Evolutionary conservation across 805 yeast species (phyloP).

Genomic region (Schwanniomyces occidentalis): DNA sequence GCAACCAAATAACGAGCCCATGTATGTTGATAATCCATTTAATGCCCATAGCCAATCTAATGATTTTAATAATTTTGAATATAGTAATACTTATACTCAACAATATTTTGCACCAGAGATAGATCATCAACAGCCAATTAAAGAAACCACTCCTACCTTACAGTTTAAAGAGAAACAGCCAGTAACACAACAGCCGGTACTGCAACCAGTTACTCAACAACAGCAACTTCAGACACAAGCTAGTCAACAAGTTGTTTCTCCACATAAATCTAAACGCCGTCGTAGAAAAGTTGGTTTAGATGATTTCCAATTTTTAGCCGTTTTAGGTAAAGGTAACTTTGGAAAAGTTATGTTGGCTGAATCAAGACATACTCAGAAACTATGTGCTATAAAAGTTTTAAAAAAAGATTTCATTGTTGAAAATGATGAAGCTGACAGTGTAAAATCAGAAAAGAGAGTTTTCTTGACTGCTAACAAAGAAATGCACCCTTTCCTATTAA

Average conservation of each 20-base stretch:
- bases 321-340: slow-evolving; percentile 96
- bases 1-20: slow-evolving; percentile 7
- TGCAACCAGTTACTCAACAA: too few relatives aligned
- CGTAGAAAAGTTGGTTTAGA: slow-evolving; percentile 86
- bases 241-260: slow-evolving; percentile 8
- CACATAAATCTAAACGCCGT: slow-evolving; percentile 31
- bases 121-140: background rate
- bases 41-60: background rate
- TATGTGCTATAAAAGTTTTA: slow-evolving; percentile 95
- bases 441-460: slow-evolving; percentile 91
- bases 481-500: slow-evolving; percentile 89
- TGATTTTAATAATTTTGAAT: slow-evolving; percentile 26
- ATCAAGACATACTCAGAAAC: slow-evolving; percentile 72
- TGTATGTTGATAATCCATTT: slow-evolving; percentile 3
- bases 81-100: slow-evolving; percentile 21
- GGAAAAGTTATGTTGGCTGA: slow-evolving; percentile 98
- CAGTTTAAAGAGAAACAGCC: too few relatives aligned
- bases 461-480: slow-evolving; percentile 82
- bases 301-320: slow-evolving; percentile 92
- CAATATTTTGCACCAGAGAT: slow-evolving; percentile 14
- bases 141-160: slow-evolving; percentile 4
- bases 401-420: slow-evolving; percentile 95
- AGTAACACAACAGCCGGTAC: too few relatives aligned
- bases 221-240: slow-evolving; percentile 3
- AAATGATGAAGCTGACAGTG: slow-evolving; percentile 94